These are phyloP conservation scores for Melastoma candidum DNA, from an alignment of 441 rosid genomes.

Conservation along the genomic window DNA sequence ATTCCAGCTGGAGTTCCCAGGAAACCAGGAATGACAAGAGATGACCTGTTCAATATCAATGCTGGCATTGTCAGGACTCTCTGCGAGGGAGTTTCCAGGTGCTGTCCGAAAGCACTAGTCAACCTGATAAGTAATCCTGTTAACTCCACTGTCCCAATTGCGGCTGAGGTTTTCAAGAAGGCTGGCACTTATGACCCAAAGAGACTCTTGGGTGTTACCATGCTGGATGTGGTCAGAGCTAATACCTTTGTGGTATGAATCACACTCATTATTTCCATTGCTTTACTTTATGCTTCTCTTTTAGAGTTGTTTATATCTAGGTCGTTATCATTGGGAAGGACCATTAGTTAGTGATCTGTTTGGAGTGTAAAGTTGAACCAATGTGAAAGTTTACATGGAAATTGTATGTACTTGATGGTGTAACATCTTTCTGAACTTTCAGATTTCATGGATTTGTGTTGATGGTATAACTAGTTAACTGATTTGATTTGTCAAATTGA, in stretches of 20 bases:
- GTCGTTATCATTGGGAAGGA: too few species aligned
- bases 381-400: too few species aligned
- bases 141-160: constrained; percentile 84
- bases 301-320: too few species aligned
- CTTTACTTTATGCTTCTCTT: too few species aligned
- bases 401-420: too few species aligned
- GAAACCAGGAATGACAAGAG: constrained; percentile 95
- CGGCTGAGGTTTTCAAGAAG: constrained; percentile 81
- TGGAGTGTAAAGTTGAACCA: too few species aligned
- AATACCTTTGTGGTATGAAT: constrained; percentile 75
- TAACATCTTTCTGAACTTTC: too few species aligned
- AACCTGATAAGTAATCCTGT: constrained; percentile 85
- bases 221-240: constrained; percentile 80
- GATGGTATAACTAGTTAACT: too few species aligned
- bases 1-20: constrained; percentile 94
- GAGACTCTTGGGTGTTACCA: constrained; percentile 75
- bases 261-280: neutral
- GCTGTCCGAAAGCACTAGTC: constrained; percentile 66
- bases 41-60: constrained; percentile 85
- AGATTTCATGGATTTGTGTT: too few species aligned
- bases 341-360: too few species aligned
- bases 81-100: constrained; percentile 66
- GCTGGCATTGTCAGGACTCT: constrained; percentile 83
- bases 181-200: constrained; percentile 83
- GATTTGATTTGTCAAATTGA: neutral